A percentile compares a stretch with the other conserved stretches of the same genome.
Evolutionary conservation across 306 rosid genomes (phyloP).

Genomic region (Lathyrus aphaca): DNA sequence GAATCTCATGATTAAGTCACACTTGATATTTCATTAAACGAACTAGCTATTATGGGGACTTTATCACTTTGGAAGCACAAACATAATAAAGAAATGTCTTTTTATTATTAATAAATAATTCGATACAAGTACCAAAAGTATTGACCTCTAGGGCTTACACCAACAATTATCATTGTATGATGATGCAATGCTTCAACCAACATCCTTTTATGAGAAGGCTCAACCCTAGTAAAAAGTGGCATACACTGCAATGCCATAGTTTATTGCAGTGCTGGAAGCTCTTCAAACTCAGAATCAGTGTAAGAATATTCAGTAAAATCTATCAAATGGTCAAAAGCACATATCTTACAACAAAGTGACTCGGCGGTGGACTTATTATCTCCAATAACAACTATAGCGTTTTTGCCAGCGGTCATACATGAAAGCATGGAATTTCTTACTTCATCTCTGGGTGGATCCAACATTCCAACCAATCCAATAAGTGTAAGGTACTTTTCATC

Average conservation of each 20-base stretch:
- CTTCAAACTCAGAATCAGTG: conserved; percentile 43
- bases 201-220: conserved; percentile 97
- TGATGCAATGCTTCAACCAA: conserved; percentile 94
- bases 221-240: conserved; percentile 96
- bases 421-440: conserved; percentile 92
- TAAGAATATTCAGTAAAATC: conserved; percentile 76
- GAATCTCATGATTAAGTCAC: no score
- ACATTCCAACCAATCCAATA: conserved; percentile 99
- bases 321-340: conserved; percentile 81
- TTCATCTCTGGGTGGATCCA: conserved; percentile 98
- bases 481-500: conserved; percentile 93
- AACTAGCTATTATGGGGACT: no score
- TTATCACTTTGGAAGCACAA: no score
- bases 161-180: no score
- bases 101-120: no score
- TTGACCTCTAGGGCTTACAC: no score
- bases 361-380: conserved; percentile 99
- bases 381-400: conserved; percentile 97
- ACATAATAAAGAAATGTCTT: no score
- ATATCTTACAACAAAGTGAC: conserved; percentile 94
- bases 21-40: no score
- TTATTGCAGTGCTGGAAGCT: conserved; percentile 85
- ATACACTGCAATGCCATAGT: conserved; percentile 88
- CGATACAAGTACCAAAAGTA: no score
- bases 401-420: conserved; percentile 97